These are phyloP conservation scores for Hypholoma sublateritium DNA, from an alignment of 768 basidiomycete genomes.

Conservation along the genomic window DNA sequence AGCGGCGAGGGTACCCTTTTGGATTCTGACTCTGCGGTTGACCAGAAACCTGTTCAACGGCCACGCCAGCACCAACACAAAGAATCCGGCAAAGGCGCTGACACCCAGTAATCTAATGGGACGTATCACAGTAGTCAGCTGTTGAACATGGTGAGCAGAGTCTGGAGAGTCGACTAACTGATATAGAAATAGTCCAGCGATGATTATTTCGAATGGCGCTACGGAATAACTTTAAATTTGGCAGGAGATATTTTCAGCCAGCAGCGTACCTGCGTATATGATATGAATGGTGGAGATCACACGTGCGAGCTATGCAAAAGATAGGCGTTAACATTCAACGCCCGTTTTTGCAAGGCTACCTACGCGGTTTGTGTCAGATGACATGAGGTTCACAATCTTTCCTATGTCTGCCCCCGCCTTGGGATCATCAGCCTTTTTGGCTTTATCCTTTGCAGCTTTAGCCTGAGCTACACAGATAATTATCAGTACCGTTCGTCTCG, in stretches of 20 bases:
- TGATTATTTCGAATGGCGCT: conserved; percentile 78
- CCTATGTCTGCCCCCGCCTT: conserved; percentile 84
- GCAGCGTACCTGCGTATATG: conserved; percentile 57
- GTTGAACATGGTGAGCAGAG: too few species aligned
- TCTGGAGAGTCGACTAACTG: conserved; percentile 43
- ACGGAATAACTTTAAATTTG: not conserved
- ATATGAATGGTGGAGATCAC: conserved; percentile 58
- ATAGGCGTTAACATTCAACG: not conserved
- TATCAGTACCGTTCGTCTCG: not conserved
- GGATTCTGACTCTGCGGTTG: conserved; percentile 55
- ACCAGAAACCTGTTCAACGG: conserved; percentile 72
- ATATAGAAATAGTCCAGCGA: conserved; percentile 75
- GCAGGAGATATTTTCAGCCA: not conserved
- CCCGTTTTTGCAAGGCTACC: conserved; percentile 4
- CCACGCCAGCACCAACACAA: conserved; percentile 61
- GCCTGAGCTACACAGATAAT: conserved; percentile 23
- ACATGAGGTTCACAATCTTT: conserved; percentile 90
- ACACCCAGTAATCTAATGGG: conserved; percentile 54
- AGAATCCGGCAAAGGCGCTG: conserved; percentile 75
- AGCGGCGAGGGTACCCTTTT: conserved; percentile 58
- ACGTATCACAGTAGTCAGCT: not conserved
- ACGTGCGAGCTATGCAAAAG: conserved; percentile 40
- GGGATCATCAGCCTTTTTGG: conserved; percentile 48
- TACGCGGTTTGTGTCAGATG: conserved; percentile 66
- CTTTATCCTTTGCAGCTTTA: conserved; percentile 38